These are phyloP conservation scores for Candida bentonensis DNA, from an alignment of 805 yeast genomes.

Conservation along the genomic window DNA sequence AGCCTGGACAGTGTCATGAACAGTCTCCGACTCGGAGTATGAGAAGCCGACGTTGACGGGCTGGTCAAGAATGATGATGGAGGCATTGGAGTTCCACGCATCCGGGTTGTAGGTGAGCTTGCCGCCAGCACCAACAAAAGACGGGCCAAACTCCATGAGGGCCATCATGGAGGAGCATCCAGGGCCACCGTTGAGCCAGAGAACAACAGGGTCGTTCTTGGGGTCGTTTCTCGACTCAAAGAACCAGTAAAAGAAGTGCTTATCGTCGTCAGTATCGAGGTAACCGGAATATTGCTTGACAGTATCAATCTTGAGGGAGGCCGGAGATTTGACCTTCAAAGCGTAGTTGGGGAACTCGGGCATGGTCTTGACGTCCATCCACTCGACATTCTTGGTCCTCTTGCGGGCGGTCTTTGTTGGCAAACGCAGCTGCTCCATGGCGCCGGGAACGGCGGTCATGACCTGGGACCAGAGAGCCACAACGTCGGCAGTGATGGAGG, in stretches of 20 bases:
- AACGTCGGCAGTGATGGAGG: neutral
- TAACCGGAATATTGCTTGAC: conserved; percentile 67
- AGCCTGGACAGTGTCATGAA: conserved; percentile 65
- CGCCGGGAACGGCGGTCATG: neutral
- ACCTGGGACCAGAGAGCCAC: neutral
- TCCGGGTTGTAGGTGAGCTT: conserved; percentile 66
- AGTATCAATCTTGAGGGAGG: conserved; percentile 52
- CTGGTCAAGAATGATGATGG: conserved; percentile 83
- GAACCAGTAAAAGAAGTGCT: conserved; percentile 86
- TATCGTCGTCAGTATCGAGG: conserved; percentile 47
- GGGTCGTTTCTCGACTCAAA: conserved; percentile 90
- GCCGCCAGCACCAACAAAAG: conserved; percentile 48
- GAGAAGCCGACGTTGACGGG: conserved; percentile 92
- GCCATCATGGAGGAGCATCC: conserved; percentile 92
- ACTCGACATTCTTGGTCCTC: neutral
- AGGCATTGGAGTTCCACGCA: conserved; percentile 87
- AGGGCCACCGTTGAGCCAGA: conserved; percentile 96
- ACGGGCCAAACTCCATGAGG: conserved; percentile 83
- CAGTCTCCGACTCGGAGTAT: conserved; percentile 46
- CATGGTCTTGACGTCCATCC: neutral
- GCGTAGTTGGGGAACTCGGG: conserved; percentile 26
- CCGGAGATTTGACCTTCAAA: conserved; percentile 54
- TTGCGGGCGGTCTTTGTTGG: neutral
- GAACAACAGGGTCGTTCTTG: conserved; percentile 64
- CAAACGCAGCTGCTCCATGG: neutral